Evolutionary conservation across 306 rosid genomes (phyloP).

Genomic region (Dryas drummondii): DNA sequence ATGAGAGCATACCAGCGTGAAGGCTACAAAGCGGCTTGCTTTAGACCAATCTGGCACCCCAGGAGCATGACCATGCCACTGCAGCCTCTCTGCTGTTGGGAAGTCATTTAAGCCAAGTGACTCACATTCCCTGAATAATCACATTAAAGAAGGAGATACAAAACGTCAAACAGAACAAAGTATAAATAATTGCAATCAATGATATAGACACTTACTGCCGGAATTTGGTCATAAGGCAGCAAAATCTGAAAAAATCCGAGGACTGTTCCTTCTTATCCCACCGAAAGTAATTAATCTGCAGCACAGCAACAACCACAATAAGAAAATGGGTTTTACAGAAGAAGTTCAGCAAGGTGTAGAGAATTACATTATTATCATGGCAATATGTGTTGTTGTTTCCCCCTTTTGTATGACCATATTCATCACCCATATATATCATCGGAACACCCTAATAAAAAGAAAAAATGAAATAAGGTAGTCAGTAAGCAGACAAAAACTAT

Average conservation of each 20-base stretch:
- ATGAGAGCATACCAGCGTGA: constrained; percentile 60
- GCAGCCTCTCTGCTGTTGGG: constrained; percentile 86
- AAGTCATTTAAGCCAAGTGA: constrained; percentile 79
- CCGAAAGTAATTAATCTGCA: constrained; percentile 80
- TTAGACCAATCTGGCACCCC: constrained; percentile 81
- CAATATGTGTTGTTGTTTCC: constrained; percentile 98
- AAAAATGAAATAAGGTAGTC: constrained; percentile 11
- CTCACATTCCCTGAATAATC: constrained; percentile 74
- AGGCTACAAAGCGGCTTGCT: constrained; percentile 89
- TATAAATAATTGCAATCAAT: background rate
- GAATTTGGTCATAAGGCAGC: constrained; percentile 73
- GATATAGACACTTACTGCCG: constrained; percentile 52
- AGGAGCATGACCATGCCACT: constrained; percentile 94
- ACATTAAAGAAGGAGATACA: constrained; percentile 6
- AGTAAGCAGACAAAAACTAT: constrained; percentile 15
- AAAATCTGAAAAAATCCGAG: constrained; percentile 79
- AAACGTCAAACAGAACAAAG: constrained; percentile 5
- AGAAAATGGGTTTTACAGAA: constrained; percentile 22
- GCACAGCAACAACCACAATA: constrained; percentile 19
- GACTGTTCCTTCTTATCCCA: constrained; percentile 93
- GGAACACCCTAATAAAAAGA: constrained; percentile 79
- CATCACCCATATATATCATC: constrained; percentile 94
- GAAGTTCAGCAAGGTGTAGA: constrained; percentile 28
- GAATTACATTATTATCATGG: constrained; percentile 82
- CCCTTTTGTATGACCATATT: constrained; percentile 96